Conservation (phyloP, 257 asterid species). For the Parsonsia alboflavescens region DNA sequence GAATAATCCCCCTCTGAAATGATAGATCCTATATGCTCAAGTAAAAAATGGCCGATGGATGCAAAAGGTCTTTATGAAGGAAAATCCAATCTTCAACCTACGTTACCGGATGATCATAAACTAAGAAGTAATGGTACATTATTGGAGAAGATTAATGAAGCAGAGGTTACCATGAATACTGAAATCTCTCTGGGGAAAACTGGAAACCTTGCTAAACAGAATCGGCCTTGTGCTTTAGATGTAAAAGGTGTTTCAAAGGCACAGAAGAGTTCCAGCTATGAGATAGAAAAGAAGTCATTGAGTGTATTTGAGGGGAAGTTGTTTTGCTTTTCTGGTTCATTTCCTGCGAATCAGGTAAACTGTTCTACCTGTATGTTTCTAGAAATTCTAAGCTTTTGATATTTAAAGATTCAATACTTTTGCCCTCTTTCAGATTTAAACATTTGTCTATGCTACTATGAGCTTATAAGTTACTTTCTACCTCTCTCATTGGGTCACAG, state of each 20-base stretch:
- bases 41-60: slow-evolving; percentile 35
- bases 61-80: slow-evolving; percentile 34
- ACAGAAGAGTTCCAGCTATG: slow-evolving; percentile 38
- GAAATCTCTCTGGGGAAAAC: slow-evolving; percentile 19
- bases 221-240: slow-evolving; percentile 28
- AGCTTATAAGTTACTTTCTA: neutral
- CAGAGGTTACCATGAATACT: slow-evolving; percentile 15
- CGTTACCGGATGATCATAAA: slow-evolving; percentile 19
- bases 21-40: slow-evolving; percentile 47
- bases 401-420: neutral
- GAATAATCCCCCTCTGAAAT: slow-evolving; percentile 10
- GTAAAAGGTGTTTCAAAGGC: slow-evolving; percentile 39
- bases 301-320: slow-evolving; percentile 60
- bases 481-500: no score
- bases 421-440: neutral
- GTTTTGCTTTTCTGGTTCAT: slow-evolving; percentile 68
- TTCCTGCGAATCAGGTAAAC: slow-evolving; percentile 81
- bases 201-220: slow-evolving; percentile 16
- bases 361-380: slow-evolving; percentile 6
- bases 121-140: slow-evolving; percentile 31
- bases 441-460: neutral
- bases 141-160: slow-evolving; percentile 33
- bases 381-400: neutral
- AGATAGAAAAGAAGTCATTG: slow-evolving; percentile 28
- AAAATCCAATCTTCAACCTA: slow-evolving; percentile 38